Base-by-base conservation (phyloP, 2,329 filamentous ascomycete genomes). In the Lasiodiplodia sp. region DNA sequence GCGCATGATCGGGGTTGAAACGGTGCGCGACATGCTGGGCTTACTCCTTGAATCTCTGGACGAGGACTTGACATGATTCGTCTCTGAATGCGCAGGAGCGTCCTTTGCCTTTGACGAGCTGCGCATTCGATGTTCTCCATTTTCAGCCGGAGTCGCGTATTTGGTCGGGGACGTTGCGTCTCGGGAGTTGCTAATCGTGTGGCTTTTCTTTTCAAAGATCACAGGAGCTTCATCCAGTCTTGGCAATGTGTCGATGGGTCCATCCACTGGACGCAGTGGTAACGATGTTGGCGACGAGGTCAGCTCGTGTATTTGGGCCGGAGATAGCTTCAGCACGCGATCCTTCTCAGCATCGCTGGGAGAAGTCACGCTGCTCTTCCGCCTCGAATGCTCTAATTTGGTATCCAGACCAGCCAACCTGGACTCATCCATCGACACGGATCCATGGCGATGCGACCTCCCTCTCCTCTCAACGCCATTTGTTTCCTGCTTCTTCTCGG, bases 281-380 rank as follows among this genome's bases (percentile, higher is more conserved):
- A 88, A 80, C 52, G 85, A 87, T 18, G 85, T 80, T 10, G 86
- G 84, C 14, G 86, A 86, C 18, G 82, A 80, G 6, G 85, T 86
- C 52, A 88, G 81, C 55, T 86, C 85, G 52, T 86, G 82, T 2
- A 88, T 84, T 74, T 87, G 82, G 51, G 81, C 82, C 2, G 84
- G 82, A 3, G 86, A 87, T 37, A 88, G 77, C 72, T 86, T 88
- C 69, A 86, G 75, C 3, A 84, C 75, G 70, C 79, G 82, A 5
- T 83, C 76, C 58, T 44, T 57, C 34, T 68, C 67, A 2, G 49
- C 23, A 14, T 68, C 67, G 25, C 21, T 31, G 7, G 67, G 58
- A 18, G 37, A 62, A 23, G 67, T 57, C 14, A 57, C 34, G 21
- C 58, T 68, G 25, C 31, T 67, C 58, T 65, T 68, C 38, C 60